phyloP scores from a whole-genome alignment of 805 yeast species.

The Kluyveromyces nonfermentans region DNA sequence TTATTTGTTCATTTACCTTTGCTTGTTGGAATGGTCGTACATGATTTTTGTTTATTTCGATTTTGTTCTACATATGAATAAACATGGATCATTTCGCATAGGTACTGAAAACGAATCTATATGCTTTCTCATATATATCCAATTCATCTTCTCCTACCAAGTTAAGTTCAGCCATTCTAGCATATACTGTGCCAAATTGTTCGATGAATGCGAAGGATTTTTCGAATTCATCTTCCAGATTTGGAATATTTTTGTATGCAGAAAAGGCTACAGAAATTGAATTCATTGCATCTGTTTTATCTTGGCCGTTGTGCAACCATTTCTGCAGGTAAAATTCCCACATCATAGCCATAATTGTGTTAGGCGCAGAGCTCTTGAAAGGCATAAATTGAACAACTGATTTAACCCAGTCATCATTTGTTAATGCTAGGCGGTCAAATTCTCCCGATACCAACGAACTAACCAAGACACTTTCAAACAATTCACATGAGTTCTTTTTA shows the following conservation, averaged over 20 bases:
- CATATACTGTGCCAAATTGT: slow-evolving; percentile 13
- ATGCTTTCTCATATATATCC: slow-evolving; percentile 15
- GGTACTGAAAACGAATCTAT: slow-evolving; percentile 1
- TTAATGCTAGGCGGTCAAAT: slow-evolving; percentile 41
- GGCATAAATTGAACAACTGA: slow-evolving; percentile 49
- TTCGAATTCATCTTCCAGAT: slow-evolving; percentile 22
- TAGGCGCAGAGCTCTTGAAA: slow-evolving; percentile 46
- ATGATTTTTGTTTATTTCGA: too few relatives aligned
- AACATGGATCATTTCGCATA: background rate
- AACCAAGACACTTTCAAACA: slow-evolving; percentile 43
- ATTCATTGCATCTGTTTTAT: slow-evolving; percentile 24
- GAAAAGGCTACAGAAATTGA: slow-evolving; percentile 23
- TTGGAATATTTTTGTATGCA: slow-evolving; percentile 22
- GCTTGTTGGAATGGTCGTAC: too few relatives aligned
- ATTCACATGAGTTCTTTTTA: slow-evolving; percentile 40
- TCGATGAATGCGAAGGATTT: slow-evolving; percentile 15
- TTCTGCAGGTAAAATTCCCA: slow-evolving; percentile 29
- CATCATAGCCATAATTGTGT: slow-evolving; percentile 46
- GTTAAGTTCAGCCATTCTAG: slow-evolving; percentile 11
- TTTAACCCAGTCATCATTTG: slow-evolving; percentile 47
- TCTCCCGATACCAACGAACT: slow-evolving; percentile 48
- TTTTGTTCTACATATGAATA: background rate
- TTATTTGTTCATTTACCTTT: too few relatives aligned
- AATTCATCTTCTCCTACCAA: slow-evolving; percentile 18
- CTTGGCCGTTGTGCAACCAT: slow-evolving; percentile 27